phyloP scores from a whole-genome alignment of 192 early-diverging fungal genomes.

The Entomortierella chlamydospora region DNA sequence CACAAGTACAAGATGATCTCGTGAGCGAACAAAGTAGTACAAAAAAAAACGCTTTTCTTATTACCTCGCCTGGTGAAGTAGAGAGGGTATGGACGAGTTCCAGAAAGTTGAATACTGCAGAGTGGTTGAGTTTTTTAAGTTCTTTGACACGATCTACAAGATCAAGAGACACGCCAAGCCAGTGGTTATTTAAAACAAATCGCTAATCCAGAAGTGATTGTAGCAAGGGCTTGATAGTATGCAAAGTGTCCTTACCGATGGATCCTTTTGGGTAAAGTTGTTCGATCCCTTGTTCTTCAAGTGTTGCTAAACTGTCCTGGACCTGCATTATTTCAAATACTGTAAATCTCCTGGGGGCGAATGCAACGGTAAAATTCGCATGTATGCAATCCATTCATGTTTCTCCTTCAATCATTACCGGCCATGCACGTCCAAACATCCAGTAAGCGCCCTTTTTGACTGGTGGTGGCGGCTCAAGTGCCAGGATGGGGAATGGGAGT shows the following conservation, averaged over 20 bases:
- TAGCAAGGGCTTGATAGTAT: too few species aligned
- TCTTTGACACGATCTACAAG: constrained; percentile 70
- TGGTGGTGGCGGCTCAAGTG: constrained; percentile 68
- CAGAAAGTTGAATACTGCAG: constrained; percentile 74
- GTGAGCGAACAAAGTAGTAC: not conserved
- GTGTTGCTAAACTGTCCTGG: constrained; percentile 64
- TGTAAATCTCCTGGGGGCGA: too few species aligned
- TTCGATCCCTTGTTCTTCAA: constrained; percentile 70
- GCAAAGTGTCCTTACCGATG: constrained; percentile 48
- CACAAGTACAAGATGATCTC: not conserved
- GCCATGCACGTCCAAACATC: constrained; percentile 79
- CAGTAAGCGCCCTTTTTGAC: constrained; percentile 64
- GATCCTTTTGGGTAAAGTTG: constrained; percentile 72
- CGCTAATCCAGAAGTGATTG: not conserved
- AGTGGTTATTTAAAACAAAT: too few species aligned
- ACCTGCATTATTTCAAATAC: constrained; percentile 40
- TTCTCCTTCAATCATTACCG: constrained; percentile 49
- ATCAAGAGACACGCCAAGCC: not conserved
- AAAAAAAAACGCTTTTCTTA: not conserved
- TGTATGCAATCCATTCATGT: not conserved
- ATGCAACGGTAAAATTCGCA: too few species aligned
- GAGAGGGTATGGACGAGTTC: constrained; percentile 74
- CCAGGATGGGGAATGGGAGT: constrained; percentile 58
- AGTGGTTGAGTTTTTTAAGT: constrained; percentile 72
- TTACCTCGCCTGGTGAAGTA: constrained; percentile 62